These are phyloP conservation scores for Neonectria coccinea DNA, from an alignment of 2,329 filamentous ascomycete genomes.

Conservation along the genomic window DNA sequence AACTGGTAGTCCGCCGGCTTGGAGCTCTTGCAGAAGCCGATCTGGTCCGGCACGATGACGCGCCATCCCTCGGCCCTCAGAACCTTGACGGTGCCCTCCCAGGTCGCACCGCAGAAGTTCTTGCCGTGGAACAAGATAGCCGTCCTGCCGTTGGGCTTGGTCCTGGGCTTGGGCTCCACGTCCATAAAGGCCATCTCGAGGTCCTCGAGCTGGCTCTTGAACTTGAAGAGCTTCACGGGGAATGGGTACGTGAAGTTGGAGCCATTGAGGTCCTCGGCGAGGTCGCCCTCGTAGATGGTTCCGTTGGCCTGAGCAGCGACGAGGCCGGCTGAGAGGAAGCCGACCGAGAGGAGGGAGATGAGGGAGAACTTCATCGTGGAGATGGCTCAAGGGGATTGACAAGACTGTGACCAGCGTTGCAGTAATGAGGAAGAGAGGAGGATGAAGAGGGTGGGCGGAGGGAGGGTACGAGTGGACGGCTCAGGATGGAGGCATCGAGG, in stretches of 20 bases:
- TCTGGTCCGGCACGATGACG: conserved; percentile 65
- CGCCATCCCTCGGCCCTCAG: conserved; percentile 60
- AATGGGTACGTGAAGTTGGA: conserved; percentile 66
- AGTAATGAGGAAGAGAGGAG: background rate
- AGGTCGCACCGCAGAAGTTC: conserved; percentile 67
- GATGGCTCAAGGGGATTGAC: background rate
- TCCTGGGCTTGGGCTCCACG: conserved; percentile 50
- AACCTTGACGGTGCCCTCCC: conserved; percentile 59
- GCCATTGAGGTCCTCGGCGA: conserved; percentile 58
- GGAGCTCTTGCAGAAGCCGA: conserved; percentile 69
- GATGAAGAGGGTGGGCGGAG: background rate
- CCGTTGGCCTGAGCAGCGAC: conserved; percentile 45
- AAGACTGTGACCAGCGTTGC: background rate
- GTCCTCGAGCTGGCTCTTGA: conserved; percentile 60
- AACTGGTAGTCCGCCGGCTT: conserved; percentile 65
- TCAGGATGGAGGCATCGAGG: background rate
- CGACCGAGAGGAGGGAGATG: conserved; percentile 30
- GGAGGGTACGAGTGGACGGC: background rate
- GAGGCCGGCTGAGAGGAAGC: conserved; percentile 34
- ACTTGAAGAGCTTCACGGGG: conserved; percentile 61
- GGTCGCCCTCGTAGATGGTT: conserved; percentile 51
- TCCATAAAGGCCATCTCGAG: conserved; percentile 70
- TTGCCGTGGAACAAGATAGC: conserved; percentile 66
- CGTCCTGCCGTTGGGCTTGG: conserved; percentile 53
- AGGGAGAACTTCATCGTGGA: conserved; percentile 44